Conservation (phyloP, 108 stramenopile species). For the Heterococcus sp. region DNA sequence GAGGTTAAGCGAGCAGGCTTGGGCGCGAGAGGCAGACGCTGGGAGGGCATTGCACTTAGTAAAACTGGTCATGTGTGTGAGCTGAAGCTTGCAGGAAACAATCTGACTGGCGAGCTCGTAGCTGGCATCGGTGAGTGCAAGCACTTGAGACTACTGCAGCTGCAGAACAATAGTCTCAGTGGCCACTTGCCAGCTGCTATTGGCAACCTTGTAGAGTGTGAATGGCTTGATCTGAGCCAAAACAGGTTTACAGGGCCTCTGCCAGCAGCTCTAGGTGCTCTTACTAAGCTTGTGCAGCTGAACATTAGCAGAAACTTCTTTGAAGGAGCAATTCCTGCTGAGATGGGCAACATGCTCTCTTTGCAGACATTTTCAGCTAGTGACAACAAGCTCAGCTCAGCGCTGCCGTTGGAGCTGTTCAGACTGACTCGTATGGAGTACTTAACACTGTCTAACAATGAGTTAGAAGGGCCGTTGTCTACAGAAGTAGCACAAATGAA, state of each 20-base stretch:
- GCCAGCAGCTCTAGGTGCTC: conserved; percentile 2
- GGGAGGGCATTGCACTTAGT: neutral
- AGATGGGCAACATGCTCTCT: conserved; percentile 2
- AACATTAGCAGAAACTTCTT: conserved; percentile 9
- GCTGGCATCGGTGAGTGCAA: neutral
- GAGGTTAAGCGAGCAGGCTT: neutral
- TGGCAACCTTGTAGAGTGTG: neutral
- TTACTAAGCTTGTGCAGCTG: conserved; percentile 7
- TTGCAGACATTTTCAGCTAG: conserved; percentile 8
- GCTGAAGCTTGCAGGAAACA: neutral
- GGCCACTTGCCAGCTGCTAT: neutral
- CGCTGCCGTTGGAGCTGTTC: conserved; percentile 12
- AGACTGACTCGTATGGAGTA: neutral
- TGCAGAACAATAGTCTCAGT: neutral
- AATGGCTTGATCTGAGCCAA: conserved; percentile 8
- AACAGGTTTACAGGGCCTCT: conserved; percentile 19
- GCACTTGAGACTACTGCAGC: neutral
- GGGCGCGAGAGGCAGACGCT: neutral
- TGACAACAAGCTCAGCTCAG: conserved; percentile 9
- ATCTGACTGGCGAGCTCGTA: neutral
- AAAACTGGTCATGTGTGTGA: neutral
- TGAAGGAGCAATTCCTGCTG: conserved; percentile 19
- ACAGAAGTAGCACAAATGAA: conserved; percentile 5
- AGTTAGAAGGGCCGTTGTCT: conserved; percentile 9
- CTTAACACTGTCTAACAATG: conserved; percentile 6